Base-by-base conservation (phyloP, 1,284 basidiomycete genomes). In the Schizophyllum amplum region DNA sequence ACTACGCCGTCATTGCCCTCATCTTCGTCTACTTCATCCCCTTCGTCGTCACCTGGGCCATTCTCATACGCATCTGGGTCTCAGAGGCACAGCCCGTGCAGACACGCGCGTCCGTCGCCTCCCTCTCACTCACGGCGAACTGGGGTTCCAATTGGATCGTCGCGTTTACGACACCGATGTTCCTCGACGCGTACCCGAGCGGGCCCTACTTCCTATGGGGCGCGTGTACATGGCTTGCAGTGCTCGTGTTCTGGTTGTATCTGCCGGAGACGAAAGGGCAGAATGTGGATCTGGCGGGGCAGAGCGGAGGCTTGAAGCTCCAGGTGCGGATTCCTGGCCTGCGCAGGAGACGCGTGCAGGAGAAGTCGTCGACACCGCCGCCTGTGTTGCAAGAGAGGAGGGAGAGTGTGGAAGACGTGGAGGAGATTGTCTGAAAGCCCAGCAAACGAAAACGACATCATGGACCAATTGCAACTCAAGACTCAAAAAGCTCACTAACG, bases 121-220 rank as follows among this genome's bases (percentile, higher is more conserved):
- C 48, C 24, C 48, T 50, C 4, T 50, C 48, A 9, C 20, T 15
- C 48, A 50, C 48, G 24, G 20, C 24, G 13, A 50, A 24, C 48
- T 50, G 48, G 48, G 20, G 11, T 21, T 11, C 21, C 15, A 22
- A 24, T 20, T 77, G 74, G 60, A 59, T 68, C 42, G 72, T 80
- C 51, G 76, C 78, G 5, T 69, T 76, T 61, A 70, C 76, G 6
- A 76, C 77, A 1, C 77, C 77, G 7, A 66, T 76, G 15, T 80
- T 80, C 68, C 72, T 81, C 47, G 68, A 71, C 1, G 63, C 67
- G 33, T 76, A 73, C 4, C 69, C 70, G 4, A 78, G 68, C 1
- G 77, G 75, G 2, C 75, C 77, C 0, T 81, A 81, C 63, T 80
- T 80, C 63, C 65, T 79, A 56, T 81, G 79, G 54, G 73, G 75